phyloP scores from a whole-genome alignment of 495 filamentous ascomycete species.

The Xeromyces bisporus region DNA sequence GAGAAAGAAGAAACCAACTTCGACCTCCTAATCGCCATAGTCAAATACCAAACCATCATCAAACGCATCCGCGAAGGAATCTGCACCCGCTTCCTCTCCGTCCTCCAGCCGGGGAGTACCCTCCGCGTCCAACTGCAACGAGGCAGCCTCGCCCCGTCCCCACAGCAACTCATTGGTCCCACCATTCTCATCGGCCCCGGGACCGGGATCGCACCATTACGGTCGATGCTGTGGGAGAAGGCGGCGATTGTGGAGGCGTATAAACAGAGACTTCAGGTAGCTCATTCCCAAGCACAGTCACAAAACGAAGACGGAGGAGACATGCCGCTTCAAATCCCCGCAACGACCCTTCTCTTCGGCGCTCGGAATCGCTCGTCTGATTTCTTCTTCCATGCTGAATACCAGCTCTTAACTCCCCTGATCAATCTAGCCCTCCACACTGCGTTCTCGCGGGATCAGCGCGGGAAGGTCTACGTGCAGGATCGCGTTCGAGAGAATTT shows the following conservation, averaged over 20 bases:
- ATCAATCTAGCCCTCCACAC: conserved; percentile 41
- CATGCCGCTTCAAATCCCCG: conserved; percentile 12
- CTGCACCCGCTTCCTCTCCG: conserved; percentile 70
- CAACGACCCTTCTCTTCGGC: conserved; percentile 54
- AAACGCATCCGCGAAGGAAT: conserved; percentile 73
- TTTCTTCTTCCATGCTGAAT: conserved; percentile 67
- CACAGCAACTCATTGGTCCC: conserved; percentile 32
- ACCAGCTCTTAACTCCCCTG: conserved; percentile 28
- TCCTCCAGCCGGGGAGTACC: conserved; percentile 37
- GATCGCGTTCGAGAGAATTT: conserved; percentile 53
- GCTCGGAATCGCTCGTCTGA: conserved; percentile 56
- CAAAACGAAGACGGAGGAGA: conserved; percentile 14
- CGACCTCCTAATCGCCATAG: conserved; percentile 74
- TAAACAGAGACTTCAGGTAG: conserved; percentile 2
- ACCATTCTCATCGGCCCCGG: conserved; percentile 73
- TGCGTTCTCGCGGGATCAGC: conserved; percentile 71
- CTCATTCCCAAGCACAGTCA: not conserved
- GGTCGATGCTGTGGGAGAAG: conserved; percentile 61
- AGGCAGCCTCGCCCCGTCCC: conserved; percentile 37
- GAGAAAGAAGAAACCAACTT: conserved; percentile 32
- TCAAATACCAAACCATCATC: conserved; percentile 80
- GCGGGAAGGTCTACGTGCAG: conserved; percentile 77
- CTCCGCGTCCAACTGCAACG: conserved; percentile 41
- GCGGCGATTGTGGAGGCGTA: conserved; percentile 23
- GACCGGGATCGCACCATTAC: conserved; percentile 80